A percentile compares a stretch with the other conserved stretches of the same genome.
phyloP scores from a whole-genome alignment of 2,329 filamentous ascomycete species.

The Bipolaris zeicola region DNA sequence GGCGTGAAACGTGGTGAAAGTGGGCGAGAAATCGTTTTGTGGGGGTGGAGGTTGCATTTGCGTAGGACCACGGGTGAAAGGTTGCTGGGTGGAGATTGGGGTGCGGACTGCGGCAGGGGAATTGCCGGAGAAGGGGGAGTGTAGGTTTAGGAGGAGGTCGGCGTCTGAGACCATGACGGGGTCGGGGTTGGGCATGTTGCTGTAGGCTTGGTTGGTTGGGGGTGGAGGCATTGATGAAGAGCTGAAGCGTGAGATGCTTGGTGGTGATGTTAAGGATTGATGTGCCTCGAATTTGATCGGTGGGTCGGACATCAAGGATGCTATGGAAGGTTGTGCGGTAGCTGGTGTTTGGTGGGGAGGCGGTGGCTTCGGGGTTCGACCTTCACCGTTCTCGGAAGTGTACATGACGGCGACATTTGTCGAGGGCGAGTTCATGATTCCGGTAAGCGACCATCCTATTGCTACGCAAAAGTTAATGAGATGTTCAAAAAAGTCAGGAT shows the following conservation, averaged over 20 bases:
- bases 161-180: conserved; percentile 51
- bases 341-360: conserved; percentile 27
- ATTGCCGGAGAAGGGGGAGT: conserved; percentile 50
- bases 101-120: conserved; percentile 28
- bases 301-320: conserved; percentile 38
- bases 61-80: conserved; percentile 20
- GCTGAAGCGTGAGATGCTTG: conserved; percentile 32
- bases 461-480: conserved; percentile 48
- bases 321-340: conserved; percentile 37
- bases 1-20: conserved; percentile 32
- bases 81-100: conserved; percentile 24
- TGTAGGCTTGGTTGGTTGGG: conserved; percentile 34
- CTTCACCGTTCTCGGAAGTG: conserved; percentile 57
- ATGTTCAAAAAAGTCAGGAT: neutral
- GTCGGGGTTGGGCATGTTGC: conserved; percentile 34
- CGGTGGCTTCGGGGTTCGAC: conserved; percentile 28
- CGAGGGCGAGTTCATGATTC: conserved; percentile 82
- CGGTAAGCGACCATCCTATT: conserved; percentile 87
- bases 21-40: conserved; percentile 33
- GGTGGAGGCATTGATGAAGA: conserved; percentile 43
- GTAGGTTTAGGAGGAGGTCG: conserved; percentile 57
- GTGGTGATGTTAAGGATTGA: conserved; percentile 30
- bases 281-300: conserved; percentile 36
- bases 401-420: conserved; percentile 84
- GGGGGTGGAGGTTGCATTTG: conserved; percentile 8